Evolutionary conservation across 306 rosid species (phyloP).

Genomic region (Alnus rubra): DNA sequence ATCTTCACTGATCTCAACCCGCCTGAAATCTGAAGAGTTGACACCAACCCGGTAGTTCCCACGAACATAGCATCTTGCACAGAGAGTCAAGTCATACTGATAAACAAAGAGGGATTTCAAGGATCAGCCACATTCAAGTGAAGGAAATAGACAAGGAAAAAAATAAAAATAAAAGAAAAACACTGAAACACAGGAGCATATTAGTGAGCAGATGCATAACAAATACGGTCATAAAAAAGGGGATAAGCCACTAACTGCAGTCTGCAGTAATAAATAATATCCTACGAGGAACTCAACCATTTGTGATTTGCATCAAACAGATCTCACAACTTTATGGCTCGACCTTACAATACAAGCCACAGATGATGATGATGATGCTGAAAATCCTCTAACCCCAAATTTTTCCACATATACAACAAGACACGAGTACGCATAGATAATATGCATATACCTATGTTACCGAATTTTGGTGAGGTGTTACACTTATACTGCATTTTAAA

Average conservation of each 20-base stretch:
- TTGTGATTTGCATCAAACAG: neutral
- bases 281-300: neutral
- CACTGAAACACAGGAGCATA: neutral
- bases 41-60: conserved; percentile 86
- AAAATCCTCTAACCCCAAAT: neutral
- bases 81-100: conserved; percentile 80
- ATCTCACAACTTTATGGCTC: neutral
- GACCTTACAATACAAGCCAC: neutral
- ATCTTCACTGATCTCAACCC: conserved; percentile 89
- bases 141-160: neutral
- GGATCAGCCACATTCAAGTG: neutral
- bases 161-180: neutral
- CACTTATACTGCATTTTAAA: neutral
- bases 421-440: neutral
- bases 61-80: conserved; percentile 96
- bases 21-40: conserved; percentile 76
- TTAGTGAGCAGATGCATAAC: neutral
- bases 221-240: neutral
- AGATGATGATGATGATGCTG: neutral
- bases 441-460: neutral
- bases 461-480: neutral
- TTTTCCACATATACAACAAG: neutral
- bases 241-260: neutral
- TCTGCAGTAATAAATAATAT: neutral
- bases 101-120: neutral